Evolutionary conservation across 2,329 filamentous ascomycete species (phyloP).

Genomic region (Chaetomiaceae sp.): DNA sequence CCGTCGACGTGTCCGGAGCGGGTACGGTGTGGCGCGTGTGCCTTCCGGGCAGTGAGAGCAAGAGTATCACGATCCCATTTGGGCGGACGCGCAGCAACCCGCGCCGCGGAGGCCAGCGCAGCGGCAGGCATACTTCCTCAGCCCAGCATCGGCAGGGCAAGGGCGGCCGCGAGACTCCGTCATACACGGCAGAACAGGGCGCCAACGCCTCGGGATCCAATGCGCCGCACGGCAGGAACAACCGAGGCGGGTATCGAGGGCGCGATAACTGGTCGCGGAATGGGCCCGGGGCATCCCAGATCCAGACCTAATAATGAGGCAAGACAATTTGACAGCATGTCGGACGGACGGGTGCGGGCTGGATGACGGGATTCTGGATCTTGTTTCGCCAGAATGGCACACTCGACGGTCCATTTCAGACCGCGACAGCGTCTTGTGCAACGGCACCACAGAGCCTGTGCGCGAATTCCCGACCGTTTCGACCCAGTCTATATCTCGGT

Average conservation of each 20-base stretch:
- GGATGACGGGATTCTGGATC: too few relatives aligned
- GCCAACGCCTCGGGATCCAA: slow-evolving; percentile 19
- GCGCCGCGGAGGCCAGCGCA: slow-evolving; percentile 26
- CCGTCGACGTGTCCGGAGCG: slow-evolving; percentile 27
- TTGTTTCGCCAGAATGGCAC: background rate
- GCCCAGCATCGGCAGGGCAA: slow-evolving; percentile 20
- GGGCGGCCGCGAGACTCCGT: slow-evolving; percentile 27
- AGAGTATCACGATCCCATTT: slow-evolving; percentile 36
- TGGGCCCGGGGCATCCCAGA: slow-evolving; percentile 17
- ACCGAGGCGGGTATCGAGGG: slow-evolving; percentile 39
- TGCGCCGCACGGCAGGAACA: slow-evolving; percentile 28
- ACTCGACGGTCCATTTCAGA: background rate
- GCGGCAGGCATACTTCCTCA: slow-evolving; percentile 19
- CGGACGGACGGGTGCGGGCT: too few relatives aligned
- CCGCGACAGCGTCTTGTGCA: background rate
- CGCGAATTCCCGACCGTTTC: background rate
- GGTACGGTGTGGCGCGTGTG: slow-evolving; percentile 36
- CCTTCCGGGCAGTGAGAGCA: slow-evolving; percentile 37
- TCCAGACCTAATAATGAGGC: slow-evolving; percentile 29
- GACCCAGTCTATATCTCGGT: slow-evolving; percentile 8
- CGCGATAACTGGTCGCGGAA: slow-evolving; percentile 40
- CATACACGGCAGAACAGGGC: slow-evolving; percentile 28
- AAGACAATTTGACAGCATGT: too few relatives aligned
- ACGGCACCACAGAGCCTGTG: background rate
- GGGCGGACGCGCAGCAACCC: slow-evolving; percentile 31